Conservation (phyloP, 2,329 filamentous ascomycete species). For the Septoria linicola region DNA sequence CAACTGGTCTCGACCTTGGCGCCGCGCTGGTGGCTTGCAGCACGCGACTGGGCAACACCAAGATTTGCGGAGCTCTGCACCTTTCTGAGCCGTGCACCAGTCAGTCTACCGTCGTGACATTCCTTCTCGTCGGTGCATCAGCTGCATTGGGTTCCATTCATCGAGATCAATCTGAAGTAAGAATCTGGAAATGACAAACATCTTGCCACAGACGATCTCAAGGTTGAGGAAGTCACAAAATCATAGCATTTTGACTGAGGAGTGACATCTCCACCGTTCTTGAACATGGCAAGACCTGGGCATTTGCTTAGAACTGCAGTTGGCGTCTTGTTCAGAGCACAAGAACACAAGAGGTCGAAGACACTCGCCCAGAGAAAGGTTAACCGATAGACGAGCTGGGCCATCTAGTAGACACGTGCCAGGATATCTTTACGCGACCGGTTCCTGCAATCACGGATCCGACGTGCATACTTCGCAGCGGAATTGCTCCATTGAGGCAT, state of each 20-base stretch:
- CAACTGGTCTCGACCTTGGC: slow-evolving; percentile 3
- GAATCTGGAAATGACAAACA: background rate
- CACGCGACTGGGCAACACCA: background rate
- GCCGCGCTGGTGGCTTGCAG: slow-evolving; percentile 15
- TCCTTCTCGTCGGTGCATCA: background rate
- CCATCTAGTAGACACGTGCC: background rate
- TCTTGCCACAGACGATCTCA: background rate
- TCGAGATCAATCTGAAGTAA: background rate
- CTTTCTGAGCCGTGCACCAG: background rate
- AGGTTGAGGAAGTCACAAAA: background rate
- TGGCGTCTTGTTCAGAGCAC: background rate
- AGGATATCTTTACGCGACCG: too few relatives aligned
- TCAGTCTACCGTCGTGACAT: background rate
- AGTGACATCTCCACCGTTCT: too few relatives aligned
- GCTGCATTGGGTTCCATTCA: background rate
- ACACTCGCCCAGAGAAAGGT: background rate
- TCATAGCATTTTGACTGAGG: too few relatives aligned
- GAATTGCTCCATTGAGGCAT: background rate
- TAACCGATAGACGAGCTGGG: background rate
- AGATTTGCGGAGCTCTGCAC: background rate
- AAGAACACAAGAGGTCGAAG: background rate
- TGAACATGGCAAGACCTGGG: background rate
- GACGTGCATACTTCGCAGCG: background rate
- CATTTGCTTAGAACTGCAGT: background rate
- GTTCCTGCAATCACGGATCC: background rate